Conservation (phyloP, 2,329 filamentous ascomycete species). For the Aspergillus sp. region DNA sequence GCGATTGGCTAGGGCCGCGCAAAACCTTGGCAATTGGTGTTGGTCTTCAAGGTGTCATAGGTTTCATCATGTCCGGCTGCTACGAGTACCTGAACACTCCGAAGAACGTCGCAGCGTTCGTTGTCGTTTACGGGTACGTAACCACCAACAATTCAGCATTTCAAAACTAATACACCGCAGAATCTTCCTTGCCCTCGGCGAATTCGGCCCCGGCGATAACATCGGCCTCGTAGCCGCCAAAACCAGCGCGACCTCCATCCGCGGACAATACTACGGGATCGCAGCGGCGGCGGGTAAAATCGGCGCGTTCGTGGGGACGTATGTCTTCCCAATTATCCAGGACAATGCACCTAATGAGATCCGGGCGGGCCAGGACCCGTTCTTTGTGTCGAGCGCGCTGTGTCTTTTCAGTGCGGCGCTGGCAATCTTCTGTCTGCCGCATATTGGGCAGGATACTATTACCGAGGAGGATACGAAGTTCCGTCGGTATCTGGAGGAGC, state of each 20-base stretch:
- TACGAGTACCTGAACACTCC: conserved; percentile 69
- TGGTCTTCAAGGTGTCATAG: conserved; percentile 69
- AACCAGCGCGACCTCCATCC: conserved; percentile 82
- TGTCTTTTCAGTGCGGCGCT: conserved; percentile 73
- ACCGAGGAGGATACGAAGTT: conserved; percentile 74
- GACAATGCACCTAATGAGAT: conserved; percentile 55
- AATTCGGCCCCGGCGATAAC: conserved; percentile 86
- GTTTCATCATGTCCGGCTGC: conserved; percentile 84
- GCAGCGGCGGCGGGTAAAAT: conserved; percentile 49
- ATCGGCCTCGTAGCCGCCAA: conserved; percentile 86
- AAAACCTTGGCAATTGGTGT: conserved; percentile 73
- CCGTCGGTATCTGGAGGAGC: conserved; percentile 66
- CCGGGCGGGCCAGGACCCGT: conserved; percentile 76
- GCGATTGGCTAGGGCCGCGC: conserved; percentile 76
- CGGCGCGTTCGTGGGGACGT: conserved; percentile 78
- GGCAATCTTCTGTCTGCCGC: conserved; percentile 67
- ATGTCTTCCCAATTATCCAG: conserved; percentile 72
- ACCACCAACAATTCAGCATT: neutral
- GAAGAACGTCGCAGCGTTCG: conserved; percentile 70
- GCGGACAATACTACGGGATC: conserved; percentile 68
- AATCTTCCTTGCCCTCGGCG: conserved; percentile 74
- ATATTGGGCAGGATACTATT: conserved; percentile 77
- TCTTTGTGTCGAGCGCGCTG: conserved; percentile 77
- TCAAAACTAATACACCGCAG: conserved; percentile 26
- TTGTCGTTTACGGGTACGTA: conserved; percentile 68